A percentile compares a stretch with the other conserved stretches of the same genome.
Conservation (phyloP, 1,139 yeast species). For the Eremothecium cymbalariae region DNA sequence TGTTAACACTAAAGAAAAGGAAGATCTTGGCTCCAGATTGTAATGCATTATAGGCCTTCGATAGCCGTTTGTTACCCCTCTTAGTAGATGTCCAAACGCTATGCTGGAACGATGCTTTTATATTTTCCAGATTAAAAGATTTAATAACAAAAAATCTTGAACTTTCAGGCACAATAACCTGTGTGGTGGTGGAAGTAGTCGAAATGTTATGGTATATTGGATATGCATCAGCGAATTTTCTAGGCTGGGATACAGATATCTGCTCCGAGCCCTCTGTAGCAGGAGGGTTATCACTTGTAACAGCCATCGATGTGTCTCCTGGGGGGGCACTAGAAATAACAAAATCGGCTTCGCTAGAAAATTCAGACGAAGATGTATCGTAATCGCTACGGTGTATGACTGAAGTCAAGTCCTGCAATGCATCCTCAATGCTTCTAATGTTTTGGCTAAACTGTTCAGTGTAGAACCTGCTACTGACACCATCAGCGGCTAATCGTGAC, state of each 20-base stretch:
- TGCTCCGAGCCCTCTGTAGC: background rate
- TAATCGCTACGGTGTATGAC: constrained; percentile 3
- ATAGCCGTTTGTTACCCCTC: constrained; percentile 46
- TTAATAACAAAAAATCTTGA: constrained; percentile 50
- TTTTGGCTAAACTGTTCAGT: constrained; percentile 3
- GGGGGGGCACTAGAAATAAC: constrained; percentile 1
- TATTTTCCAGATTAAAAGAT: constrained; percentile 43
- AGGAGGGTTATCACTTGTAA: background rate
- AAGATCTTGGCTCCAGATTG: constrained; percentile 31
- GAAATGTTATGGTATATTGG: constrained; percentile 5
- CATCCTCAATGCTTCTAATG: constrained; percentile 5
- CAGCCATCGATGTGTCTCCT: constrained; percentile 2
- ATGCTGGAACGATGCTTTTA: constrained; percentile 42
- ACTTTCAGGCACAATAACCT: constrained; percentile 23
- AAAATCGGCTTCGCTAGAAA: constrained; percentile 4
- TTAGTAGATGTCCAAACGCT: constrained; percentile 55
- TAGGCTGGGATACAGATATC: background rate
- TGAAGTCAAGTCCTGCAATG: constrained; percentile 2
- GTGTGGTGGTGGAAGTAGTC: constrained; percentile 18
- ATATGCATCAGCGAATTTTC: constrained; percentile 3
- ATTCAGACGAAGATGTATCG: constrained; percentile 4
- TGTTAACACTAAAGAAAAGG: constrained; percentile 51
- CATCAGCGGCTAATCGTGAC: constrained; percentile 6
- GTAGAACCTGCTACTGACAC: constrained; percentile 2
- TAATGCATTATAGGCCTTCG: constrained; percentile 34